phyloP scores from a whole-genome alignment of 495 filamentous ascomycete genomes.

The Tuber indicum region DNA sequence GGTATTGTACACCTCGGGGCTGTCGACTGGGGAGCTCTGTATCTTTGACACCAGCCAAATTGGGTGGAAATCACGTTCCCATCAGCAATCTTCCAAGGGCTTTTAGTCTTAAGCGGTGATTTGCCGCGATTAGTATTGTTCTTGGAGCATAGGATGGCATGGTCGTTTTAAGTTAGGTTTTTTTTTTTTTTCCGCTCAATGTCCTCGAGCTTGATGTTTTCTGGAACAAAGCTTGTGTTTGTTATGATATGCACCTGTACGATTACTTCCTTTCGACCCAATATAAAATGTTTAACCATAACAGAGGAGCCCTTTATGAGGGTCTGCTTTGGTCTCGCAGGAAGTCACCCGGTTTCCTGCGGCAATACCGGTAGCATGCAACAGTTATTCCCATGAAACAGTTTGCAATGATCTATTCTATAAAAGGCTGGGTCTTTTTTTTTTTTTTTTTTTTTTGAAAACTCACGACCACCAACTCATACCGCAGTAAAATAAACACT shows the following conservation, averaged over 20 bases:
- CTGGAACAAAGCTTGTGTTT: background rate
- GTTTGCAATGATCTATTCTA: background rate
- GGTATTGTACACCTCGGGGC: background rate
- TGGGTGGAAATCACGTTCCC: background rate
- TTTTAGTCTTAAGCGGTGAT: background rate
- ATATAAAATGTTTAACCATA: background rate
- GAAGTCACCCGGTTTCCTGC: background rate
- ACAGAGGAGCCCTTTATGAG: background rate
- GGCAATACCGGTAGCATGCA: background rate
- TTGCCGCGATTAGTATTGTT: background rate
- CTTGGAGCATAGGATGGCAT: background rate
- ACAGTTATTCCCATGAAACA: background rate
- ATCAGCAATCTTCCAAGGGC: background rate
- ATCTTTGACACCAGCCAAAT: background rate
- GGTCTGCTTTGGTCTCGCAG: background rate
- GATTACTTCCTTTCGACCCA: background rate
- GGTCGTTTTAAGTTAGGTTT: background rate
- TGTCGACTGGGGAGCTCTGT: background rate
- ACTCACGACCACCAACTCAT: background rate
- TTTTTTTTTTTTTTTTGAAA: background rate
- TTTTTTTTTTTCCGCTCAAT: background rate
- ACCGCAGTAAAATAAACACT: background rate
- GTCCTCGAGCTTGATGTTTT: background rate
- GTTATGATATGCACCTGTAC: background rate
- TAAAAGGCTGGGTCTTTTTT: background rate